Conservation (phyloP, 169 alveolate genomes). For the Toxoplasma gondii region DNA sequence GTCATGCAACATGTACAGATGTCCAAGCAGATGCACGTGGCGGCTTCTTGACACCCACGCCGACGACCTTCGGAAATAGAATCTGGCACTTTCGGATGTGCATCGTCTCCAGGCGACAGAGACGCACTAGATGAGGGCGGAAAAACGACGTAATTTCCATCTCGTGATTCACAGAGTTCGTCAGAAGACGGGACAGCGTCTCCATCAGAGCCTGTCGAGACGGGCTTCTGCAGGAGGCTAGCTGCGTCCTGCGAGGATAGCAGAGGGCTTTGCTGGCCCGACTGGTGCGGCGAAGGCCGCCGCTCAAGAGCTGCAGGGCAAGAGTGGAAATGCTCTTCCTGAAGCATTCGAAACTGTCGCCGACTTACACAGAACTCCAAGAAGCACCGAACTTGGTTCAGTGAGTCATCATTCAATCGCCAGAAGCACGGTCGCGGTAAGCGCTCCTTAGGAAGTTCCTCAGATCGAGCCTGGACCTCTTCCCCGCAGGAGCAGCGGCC, state of each 20-base stretch:
- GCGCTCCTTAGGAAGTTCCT: background rate
- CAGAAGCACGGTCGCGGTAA: background rate
- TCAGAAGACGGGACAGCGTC: too few relatives aligned
- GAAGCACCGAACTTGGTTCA: background rate
- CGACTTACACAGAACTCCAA: background rate
- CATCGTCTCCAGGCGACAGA: too few relatives aligned
- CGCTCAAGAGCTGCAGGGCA: background rate
- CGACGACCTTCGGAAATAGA: background rate
- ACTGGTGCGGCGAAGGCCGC: background rate
- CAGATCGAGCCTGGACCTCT: background rate
- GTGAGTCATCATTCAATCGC: constrained; percentile 1
- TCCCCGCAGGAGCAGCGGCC: background rate
- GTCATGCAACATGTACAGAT: background rate
- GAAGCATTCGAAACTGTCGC: background rate
- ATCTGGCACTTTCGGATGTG: too few relatives aligned
- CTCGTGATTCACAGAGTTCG: too few relatives aligned
- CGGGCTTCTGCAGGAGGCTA: too few relatives aligned
- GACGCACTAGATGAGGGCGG: too few relatives aligned
- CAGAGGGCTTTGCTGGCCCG: too few relatives aligned
- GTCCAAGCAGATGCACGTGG: background rate
- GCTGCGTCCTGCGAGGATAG: too few relatives aligned
- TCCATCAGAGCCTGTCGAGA: too few relatives aligned
- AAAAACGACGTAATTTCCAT: too few relatives aligned
- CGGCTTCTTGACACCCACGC: background rate
- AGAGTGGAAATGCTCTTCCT: background rate